Conservation (phyloP, 352 stramenopile species). For the Phytophthora ramorum region DNA sequence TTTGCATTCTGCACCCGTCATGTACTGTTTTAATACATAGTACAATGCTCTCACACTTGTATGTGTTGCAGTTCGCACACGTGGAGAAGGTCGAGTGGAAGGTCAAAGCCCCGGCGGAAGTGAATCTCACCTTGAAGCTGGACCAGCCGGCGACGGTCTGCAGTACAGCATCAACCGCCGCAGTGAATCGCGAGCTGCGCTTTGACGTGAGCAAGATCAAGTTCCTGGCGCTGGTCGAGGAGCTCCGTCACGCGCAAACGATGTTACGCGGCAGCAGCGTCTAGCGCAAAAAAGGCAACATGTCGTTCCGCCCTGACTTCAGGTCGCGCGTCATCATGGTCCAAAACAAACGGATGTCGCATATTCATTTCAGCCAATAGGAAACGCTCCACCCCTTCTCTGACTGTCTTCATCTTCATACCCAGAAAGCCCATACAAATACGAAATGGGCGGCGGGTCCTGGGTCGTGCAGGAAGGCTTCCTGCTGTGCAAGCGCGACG, state of each 20-base stretch:
- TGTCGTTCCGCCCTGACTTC: constrained; percentile 17
- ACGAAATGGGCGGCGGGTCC: constrained; percentile 50
- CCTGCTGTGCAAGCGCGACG: constrained; percentile 50
- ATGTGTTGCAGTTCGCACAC: constrained; percentile 33
- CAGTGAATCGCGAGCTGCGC: constrained; percentile 14
- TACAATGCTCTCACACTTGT: not conserved
- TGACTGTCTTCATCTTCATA: constrained; percentile 25
- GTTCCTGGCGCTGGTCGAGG: constrained; percentile 44
- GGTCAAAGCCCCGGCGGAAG: constrained; percentile 18
- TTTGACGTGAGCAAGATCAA: constrained; percentile 37
- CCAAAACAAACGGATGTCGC: constrained; percentile 33
- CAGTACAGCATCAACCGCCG: constrained; percentile 1
- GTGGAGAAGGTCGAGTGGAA: constrained; percentile 40
- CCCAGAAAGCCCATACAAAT: constrained; percentile 30
- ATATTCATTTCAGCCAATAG: not conserved
- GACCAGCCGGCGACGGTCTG: constrained; percentile 36
- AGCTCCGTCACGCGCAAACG: constrained; percentile 40
- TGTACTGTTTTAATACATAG: not conserved
- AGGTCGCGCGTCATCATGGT: constrained; percentile 11
- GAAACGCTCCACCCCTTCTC: constrained; percentile 1
- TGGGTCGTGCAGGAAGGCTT: constrained; percentile 74
- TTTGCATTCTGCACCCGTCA: constrained; percentile 9
- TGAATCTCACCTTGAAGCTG: constrained; percentile 41
- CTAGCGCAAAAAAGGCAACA: constrained; percentile 6
- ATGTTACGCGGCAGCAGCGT: constrained; percentile 22